Base-by-base conservation (phyloP, 768 basidiomycete genomes). In the Pisolithus orientalis region DNA sequence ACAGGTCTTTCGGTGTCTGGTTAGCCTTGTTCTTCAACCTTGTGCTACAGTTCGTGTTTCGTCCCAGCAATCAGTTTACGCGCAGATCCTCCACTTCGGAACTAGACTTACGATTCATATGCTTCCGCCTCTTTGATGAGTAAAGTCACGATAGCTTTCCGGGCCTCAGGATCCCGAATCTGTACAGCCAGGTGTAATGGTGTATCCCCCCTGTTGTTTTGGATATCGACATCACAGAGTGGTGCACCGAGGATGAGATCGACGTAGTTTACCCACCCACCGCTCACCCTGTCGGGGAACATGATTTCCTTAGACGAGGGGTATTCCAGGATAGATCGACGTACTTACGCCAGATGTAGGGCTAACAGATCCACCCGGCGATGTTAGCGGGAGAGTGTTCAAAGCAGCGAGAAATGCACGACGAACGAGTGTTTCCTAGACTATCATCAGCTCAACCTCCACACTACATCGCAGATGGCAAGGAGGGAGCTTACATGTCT, bases 321-420 rank as follows among this genome's bases (percentile, higher is more conserved):
- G 46, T 8, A 10, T 13, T 34, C 16, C 17, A 32, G 37, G 47
- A 34, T 39, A n/a, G 32, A 37, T 44, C 4, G 49, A 40, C n/a
- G 13, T 13, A 64, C 65, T 25, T 53, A 67, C 65, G 67, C 65
- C 39, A 65, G 58, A 52, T 67, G 65, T 27, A 67, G 67, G 42
- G 67, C 65, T 67, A 52, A 48, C 31, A 11, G 21, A 29, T 42
- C 16, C 44, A 16, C 34, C 6, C 8, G 6, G 8, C 25, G 14
- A 38, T 27, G 54, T 65, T 54, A 64, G 55, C 48, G 31, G 39
- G 39, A 53, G 50, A 53, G 50, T 27, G 42, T 11, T 21, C 37
- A 40, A 13, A 24, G 32, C 4, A 47, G 38, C 24, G 53, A 27
- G 17, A 51, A 53, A n/a, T 29, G 25, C 25, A 39, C n/a, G 21